Evolutionary conservation across 768 basidiomycete species (phyloP).

Genomic region (Cystobasidium onofrii): DNA sequence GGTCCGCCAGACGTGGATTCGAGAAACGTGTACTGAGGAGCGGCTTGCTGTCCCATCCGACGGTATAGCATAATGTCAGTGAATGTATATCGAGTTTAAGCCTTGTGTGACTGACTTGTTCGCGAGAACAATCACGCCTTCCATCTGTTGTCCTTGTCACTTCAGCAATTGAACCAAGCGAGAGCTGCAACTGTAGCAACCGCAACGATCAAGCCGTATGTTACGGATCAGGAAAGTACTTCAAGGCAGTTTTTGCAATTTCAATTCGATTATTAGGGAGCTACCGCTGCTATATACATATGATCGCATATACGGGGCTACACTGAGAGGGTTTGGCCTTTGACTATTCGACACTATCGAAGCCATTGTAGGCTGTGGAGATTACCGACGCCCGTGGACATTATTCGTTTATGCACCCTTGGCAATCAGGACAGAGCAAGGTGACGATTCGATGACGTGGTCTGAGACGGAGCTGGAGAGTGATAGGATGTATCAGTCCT

Average conservation of each 20-base stretch:
- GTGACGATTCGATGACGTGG: not conserved
- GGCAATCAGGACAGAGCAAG: not conserved
- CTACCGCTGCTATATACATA: no score
- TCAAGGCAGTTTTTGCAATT: no score
- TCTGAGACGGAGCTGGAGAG: conserved; percentile 13
- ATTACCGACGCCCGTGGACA: not conserved
- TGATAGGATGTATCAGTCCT: not conserved
- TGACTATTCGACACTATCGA: not conserved
- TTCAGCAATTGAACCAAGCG: not conserved
- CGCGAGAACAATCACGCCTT: conserved; percentile 14
- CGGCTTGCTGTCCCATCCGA: conserved; percentile 16
- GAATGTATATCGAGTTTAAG: no score
- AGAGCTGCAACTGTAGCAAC: no score
- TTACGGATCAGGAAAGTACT: no score
- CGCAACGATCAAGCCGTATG: no score
- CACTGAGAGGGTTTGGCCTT: no score
- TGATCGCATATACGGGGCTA: no score
- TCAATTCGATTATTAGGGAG: no score
- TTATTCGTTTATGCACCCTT: not conserved
- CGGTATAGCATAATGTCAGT: no score
- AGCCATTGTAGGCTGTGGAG: not conserved
- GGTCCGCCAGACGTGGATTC: not conserved
- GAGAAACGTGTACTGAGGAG: conserved; percentile 9
- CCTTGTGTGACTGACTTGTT: not conserved
- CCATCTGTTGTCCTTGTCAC: no score